Evolutionary conservation across 2,329 filamentous ascomycete genomes (phyloP).

Genomic region (Atkinsonella texensis): DNA sequence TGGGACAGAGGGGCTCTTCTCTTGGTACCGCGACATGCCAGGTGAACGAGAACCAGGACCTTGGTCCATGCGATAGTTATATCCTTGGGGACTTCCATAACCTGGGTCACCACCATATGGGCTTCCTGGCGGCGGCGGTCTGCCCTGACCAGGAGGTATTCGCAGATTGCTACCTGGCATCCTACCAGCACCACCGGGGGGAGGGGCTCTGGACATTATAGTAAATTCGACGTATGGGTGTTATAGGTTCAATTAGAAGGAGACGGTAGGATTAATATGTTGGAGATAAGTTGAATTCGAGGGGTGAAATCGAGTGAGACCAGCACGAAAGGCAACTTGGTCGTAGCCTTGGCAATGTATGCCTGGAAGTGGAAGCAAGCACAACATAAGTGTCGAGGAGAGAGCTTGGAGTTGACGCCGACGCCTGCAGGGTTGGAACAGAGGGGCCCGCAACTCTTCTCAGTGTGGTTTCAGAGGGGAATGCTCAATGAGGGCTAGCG

Average conservation of each 20-base stretch:
- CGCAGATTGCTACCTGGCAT: slow-evolving; percentile 18
- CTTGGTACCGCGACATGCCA: slow-evolving; percentile 14
- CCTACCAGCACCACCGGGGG: slow-evolving; percentile 12
- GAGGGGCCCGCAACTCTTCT: slow-evolving; percentile 6
- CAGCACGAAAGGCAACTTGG: not conserved
- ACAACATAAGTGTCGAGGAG: not conserved
- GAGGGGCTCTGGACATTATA: slow-evolving; percentile 21
- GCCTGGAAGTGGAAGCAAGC: not conserved
- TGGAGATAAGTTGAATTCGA: not conserved
- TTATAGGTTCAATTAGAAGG: not conserved
- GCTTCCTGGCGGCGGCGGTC: slow-evolving; percentile 5
- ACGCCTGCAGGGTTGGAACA: not conserved
- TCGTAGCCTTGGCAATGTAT: slow-evolving; percentile 2
- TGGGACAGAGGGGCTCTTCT: slow-evolving; percentile 16
- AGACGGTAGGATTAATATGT: not conserved
- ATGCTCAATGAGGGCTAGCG: slow-evolving; percentile 2
- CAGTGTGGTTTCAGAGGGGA: slow-evolving; percentile 5
- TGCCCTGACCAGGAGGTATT: slow-evolving; percentile 13
- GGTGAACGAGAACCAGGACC: slow-evolving; percentile 15
- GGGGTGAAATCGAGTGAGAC: not conserved
- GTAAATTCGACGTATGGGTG: not conserved
- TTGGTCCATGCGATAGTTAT: slow-evolving; percentile 14
- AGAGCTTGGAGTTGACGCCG: not conserved
- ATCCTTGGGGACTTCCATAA: slow-evolving; percentile 16
- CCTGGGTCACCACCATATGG: slow-evolving; percentile 13